A percentile compares a stretch with the other conserved stretches of the same genome.
Evolutionary conservation across 495 filamentous ascomycete species (phyloP).

Genomic region (Staphylotrichum longicolle): DNA sequence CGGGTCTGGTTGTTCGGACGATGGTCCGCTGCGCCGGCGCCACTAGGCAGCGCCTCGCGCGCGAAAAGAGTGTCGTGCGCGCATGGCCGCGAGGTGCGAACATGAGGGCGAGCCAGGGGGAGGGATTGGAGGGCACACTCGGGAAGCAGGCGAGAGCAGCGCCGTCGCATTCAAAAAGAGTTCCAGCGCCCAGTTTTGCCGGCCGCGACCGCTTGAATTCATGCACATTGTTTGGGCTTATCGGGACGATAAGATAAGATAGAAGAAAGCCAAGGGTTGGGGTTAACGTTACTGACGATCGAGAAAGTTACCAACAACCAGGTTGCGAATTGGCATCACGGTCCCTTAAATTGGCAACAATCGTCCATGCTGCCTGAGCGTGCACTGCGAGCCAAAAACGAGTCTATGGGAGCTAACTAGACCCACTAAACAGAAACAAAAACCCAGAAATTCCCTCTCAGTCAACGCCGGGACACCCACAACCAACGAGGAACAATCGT

Average conservation of each 20-base stretch:
- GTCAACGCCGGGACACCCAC: too few species aligned
- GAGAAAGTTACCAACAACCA: too few species aligned
- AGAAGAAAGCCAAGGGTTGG: background rate
- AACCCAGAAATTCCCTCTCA: too few species aligned
- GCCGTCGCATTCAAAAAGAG: background rate
- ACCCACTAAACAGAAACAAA: too few species aligned
- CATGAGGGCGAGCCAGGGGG: background rate
- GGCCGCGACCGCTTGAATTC: background rate
- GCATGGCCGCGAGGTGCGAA: slow-evolving; percentile 14
- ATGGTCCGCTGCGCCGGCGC: background rate
- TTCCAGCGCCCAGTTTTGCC: slow-evolving; percentile 7
- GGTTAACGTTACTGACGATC: background rate
- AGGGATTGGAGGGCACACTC: background rate
- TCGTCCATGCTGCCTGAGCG: too few species aligned
- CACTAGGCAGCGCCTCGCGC: slow-evolving; percentile 3
- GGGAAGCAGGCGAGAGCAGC: background rate
- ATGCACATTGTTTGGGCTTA: background rate
- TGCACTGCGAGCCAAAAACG: too few species aligned
- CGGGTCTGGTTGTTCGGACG: background rate
- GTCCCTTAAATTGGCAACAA: too few species aligned
- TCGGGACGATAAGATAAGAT: background rate
- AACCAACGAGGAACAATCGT: too few species aligned
- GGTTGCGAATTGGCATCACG: too few species aligned
- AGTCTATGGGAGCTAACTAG: too few species aligned
- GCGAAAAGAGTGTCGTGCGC: slow-evolving; percentile 2